Conservation (phyloP, 2,329 filamentous ascomycete species). For the Neurospora crassa region DNA sequence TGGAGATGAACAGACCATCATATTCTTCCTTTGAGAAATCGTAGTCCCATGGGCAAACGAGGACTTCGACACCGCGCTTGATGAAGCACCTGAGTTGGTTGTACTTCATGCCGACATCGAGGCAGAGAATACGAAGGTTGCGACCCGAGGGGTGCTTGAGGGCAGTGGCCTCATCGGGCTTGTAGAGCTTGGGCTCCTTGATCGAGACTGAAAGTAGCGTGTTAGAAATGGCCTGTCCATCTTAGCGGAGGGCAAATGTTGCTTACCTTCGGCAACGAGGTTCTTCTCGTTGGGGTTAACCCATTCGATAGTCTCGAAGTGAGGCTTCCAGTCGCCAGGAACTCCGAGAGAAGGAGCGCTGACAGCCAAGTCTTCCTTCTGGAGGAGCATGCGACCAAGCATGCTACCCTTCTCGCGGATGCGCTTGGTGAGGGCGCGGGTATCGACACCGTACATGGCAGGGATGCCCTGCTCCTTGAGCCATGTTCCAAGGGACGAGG, state of each 20-base stretch:
- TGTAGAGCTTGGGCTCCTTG: slow-evolving; percentile 76
- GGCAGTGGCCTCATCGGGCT: slow-evolving; percentile 52
- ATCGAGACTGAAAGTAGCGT: slow-evolving; percentile 65
- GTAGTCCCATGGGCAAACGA: slow-evolving; percentile 94
- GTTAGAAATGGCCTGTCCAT: slow-evolving; percentile 18
- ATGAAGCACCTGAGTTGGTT: slow-evolving; percentile 95
- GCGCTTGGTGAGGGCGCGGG: slow-evolving; percentile 83
- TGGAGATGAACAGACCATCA: slow-evolving; percentile 95
- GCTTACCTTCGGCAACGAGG: slow-evolving; percentile 84
- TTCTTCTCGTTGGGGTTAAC: slow-evolving; percentile 87
- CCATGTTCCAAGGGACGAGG: slow-evolving; percentile 87
- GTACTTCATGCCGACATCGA: slow-evolving; percentile 97
- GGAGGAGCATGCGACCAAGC: slow-evolving; percentile 79
- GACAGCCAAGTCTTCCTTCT: slow-evolving; percentile 44
- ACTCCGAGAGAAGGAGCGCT: slow-evolving; percentile 21
- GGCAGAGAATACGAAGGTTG: slow-evolving; percentile 75
- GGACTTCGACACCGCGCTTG: slow-evolving; percentile 81
- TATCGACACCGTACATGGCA: slow-evolving; percentile 92
- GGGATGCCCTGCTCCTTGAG: slow-evolving; percentile 92
- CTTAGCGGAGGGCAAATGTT: slow-evolving; percentile 15
- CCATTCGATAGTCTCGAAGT: slow-evolving; percentile 80
- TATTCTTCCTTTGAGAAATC: slow-evolving; percentile 79
- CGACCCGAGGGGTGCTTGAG: slow-evolving; percentile 85
- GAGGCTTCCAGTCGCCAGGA: slow-evolving; percentile 35
- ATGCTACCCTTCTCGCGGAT: slow-evolving; percentile 93